phyloP scores from a whole-genome alignment of 768 basidiomycete species.

The Boletus rufocinnamomeus region DNA sequence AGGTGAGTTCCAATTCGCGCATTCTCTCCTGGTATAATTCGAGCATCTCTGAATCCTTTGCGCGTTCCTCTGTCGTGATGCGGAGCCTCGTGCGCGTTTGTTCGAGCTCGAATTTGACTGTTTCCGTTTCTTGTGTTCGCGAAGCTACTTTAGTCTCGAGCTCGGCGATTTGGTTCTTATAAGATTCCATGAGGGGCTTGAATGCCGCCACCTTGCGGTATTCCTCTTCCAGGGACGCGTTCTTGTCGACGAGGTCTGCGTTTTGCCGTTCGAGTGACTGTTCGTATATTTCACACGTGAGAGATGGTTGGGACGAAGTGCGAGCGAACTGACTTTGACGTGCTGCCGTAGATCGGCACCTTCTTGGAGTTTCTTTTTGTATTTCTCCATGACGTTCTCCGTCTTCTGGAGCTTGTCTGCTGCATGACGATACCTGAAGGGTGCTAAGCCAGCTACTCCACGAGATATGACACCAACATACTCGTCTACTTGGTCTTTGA shows the following conservation, averaged over 20 bases:
- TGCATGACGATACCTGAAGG: constrained; percentile 79
- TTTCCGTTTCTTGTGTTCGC: constrained; percentile 70
- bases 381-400: constrained; percentile 98
- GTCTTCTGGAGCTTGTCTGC: constrained; percentile 91
- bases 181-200: constrained; percentile 89
- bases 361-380: constrained; percentile 98
- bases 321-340: constrained; percentile 60
- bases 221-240: constrained; percentile 90
- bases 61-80: constrained; percentile 66
- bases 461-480: constrained; percentile 31
- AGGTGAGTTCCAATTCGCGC: constrained; percentile 78
- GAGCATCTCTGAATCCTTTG: constrained; percentile 80
- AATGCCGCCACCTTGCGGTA: constrained; percentile 83
- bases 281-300: constrained; percentile 1
- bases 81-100: constrained; percentile 70
- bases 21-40: constrained; percentile 90
- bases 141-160: constrained; percentile 72
- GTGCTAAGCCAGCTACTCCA: neutral
- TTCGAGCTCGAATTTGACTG: constrained; percentile 73
- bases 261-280: constrained; percentile 93
- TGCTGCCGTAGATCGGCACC: constrained; percentile 85
- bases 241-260: constrained; percentile 86
- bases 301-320: neutral
- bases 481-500: constrained; percentile 97
- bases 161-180: constrained; percentile 82